Evolutionary conservation across 176 grass and related monocot species (phyloP).

Genomic region (Cenchrus fungigraminus): DNA sequence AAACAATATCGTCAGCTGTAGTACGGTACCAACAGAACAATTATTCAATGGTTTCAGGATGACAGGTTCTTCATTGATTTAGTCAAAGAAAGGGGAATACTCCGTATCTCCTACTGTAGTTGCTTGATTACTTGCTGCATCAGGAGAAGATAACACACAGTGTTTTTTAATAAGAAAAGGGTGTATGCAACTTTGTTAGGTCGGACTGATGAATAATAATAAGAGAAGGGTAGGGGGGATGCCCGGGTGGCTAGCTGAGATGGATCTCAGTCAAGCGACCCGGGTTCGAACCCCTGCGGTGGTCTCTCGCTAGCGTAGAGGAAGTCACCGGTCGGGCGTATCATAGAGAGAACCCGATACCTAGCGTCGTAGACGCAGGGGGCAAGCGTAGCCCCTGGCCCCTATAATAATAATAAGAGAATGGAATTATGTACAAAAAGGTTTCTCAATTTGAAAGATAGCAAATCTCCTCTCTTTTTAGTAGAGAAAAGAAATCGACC

Average conservation of each 20-base stretch:
- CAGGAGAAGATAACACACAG: constrained; percentile 27
- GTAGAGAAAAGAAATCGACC: not conserved
- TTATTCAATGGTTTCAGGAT: constrained; percentile 11
- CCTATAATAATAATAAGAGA: not conserved
- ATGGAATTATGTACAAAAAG: not conserved
- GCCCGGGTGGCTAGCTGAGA: too few species aligned
- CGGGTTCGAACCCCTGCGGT: too few species aligned
- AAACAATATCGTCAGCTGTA: not conserved
- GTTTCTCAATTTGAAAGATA: constrained; percentile 7
- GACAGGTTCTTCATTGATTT: not conserved
- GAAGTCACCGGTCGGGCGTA: too few species aligned
- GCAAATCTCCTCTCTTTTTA: not conserved
- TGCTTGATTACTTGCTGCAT: not conserved
- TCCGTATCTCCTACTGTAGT: too few species aligned
- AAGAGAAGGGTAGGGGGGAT: not conserved
- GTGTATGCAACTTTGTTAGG: constrained; percentile 43
- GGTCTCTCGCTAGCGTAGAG: too few species aligned
- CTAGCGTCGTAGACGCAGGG: too few species aligned
- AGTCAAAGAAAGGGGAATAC: constrained; percentile 2
- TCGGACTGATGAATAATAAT: constrained; percentile 18
- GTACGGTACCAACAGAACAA: not conserved
- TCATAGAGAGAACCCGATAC: too few species aligned
- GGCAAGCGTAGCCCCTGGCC: too few species aligned
- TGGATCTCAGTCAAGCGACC: too few species aligned
- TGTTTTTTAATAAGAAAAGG: not conserved